Base-by-base conservation (phyloP, 2,329 filamentous ascomycete genomes). In the Claviceps citrina region DNA sequence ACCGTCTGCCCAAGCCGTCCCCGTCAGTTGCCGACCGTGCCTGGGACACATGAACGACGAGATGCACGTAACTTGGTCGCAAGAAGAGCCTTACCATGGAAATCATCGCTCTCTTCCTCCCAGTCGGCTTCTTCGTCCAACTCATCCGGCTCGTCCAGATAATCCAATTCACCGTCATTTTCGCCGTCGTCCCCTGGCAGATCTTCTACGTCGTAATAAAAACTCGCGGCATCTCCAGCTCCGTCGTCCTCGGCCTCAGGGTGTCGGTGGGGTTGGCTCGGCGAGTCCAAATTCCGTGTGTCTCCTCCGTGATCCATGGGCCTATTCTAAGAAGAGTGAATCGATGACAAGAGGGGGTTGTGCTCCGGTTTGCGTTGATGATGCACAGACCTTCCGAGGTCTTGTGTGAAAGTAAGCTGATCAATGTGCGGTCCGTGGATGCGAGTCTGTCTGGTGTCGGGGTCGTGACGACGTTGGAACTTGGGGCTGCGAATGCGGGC, bases 191-290 rank as follows among this genome's bases (percentile, higher is more conserved):
- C 39, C 26, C 37, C 40, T 7, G 18, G 6, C 8, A 25, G n/a
- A 30, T 36, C 40, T 24, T 47, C 37, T 18, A 41, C 30, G 19
- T 46, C 44, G 7, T 42, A 39, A 27, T 46, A 39, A 12, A 20
- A 36, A 19, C 25, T 39, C 27, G 58, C 55, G 5, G 59, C 52
- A 28, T 58, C 54, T n/a, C 49, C 49, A 6, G 33, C 27, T 30
- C 46, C 46, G 20, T 43, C 44, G 16, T 40, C 33, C 3, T 39
- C 42, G 12, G 20, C 8, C 3, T 19, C 15, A 12, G 19, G 31
- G 31, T 15, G 8, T 7, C 8, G 8, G 13, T 27, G 18, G n/a
- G 24, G 24, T n/a, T 24, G 16, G 7, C 15, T 20, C 4, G 18
- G n/a, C 7, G 38, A 35, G 26, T 40, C 31, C 25, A 7, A 10